Conservation (phyloP, 2,329 filamentous ascomycete species). For the Chaetomium strumarium region DNA sequence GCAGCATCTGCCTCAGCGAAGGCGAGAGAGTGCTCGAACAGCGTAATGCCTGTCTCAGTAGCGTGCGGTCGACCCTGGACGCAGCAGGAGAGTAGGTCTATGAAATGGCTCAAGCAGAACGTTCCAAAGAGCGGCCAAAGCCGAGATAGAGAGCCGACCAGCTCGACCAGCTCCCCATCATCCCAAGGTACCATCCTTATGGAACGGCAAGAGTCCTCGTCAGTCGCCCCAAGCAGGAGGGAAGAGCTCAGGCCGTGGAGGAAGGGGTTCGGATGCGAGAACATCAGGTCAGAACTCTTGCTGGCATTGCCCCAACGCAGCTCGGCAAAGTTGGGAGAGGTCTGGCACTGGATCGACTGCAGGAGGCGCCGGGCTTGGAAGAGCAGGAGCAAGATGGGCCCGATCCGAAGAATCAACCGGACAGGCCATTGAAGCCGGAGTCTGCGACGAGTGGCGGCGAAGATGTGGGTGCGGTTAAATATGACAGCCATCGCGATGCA, state of each 20-base stretch:
- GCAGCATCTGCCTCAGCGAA: constrained; percentile 94
- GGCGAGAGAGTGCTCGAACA: constrained; percentile 92
- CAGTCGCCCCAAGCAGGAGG: constrained; percentile 67
- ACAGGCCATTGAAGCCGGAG: constrained; percentile 69
- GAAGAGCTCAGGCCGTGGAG: constrained; percentile 67
- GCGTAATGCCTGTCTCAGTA: constrained; percentile 89
- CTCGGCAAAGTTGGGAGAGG: constrained; percentile 63
- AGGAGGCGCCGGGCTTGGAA: constrained; percentile 65
- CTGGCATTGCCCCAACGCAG: constrained; percentile 64
- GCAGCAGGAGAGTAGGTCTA: constrained; percentile 83
- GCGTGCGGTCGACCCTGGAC: constrained; percentile 75
- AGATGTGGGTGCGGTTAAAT: constrained; percentile 87
- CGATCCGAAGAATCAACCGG: constrained; percentile 62
- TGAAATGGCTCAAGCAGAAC: constrained; percentile 70
- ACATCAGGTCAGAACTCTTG: constrained; percentile 62
- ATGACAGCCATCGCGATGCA: constrained; percentile 83
- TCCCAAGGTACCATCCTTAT: constrained; percentile 63
- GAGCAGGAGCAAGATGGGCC: constrained; percentile 65
- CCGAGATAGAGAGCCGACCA: constrained; percentile 71
- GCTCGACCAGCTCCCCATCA: constrained; percentile 45
- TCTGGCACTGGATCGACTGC: constrained; percentile 88
- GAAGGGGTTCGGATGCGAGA: constrained; percentile 61
- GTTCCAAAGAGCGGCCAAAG: constrained; percentile 71
- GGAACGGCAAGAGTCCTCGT: constrained; percentile 68
- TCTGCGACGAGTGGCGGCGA: constrained; percentile 78